Conservation (phyloP, 805 yeast species). For the Pichia gijzeniarum region DNA sequence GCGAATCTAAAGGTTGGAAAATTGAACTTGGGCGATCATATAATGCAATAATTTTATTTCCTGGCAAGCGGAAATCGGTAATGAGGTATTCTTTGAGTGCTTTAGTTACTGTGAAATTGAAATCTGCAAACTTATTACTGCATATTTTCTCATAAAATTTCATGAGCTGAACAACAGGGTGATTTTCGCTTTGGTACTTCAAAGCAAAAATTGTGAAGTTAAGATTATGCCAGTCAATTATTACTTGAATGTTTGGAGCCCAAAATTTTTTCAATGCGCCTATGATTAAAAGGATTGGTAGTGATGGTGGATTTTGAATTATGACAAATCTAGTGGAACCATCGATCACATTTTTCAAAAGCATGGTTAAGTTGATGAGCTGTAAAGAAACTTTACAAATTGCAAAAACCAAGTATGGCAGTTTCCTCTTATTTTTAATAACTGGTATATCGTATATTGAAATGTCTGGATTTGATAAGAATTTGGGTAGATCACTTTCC, state of each 20-base stretch:
- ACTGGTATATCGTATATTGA: constrained; percentile 41
- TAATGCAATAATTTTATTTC: constrained; percentile 51
- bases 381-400: constrained; percentile 54
- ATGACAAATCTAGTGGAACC: constrained; percentile 58
- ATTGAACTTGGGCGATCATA: constrained; percentile 79
- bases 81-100: constrained; percentile 60
- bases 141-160: constrained; percentile 57
- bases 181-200: constrained; percentile 45
- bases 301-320: constrained; percentile 88
- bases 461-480: constrained; percentile 41
- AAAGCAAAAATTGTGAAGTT: constrained; percentile 78
- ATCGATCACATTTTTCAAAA: constrained; percentile 51
- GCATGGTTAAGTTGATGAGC: constrained; percentile 36
- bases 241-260: constrained; percentile 46
- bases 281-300: constrained; percentile 70
- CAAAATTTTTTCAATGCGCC: constrained; percentile 45
- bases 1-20: constrained; percentile 46
- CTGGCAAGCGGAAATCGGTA: constrained; percentile 46
- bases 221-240: constrained; percentile 95
- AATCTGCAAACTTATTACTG: constrained; percentile 53
- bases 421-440: constrained; percentile 30
- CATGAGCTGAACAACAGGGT: constrained; percentile 58
- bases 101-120: constrained; percentile 75
- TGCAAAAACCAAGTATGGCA: constrained; percentile 57
- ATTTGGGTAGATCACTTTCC: constrained; percentile 48